These are phyloP conservation scores for Fusarium sulawesiense DNA, from an alignment of 2,329 filamentous ascomycete species.

Conservation along the genomic window DNA sequence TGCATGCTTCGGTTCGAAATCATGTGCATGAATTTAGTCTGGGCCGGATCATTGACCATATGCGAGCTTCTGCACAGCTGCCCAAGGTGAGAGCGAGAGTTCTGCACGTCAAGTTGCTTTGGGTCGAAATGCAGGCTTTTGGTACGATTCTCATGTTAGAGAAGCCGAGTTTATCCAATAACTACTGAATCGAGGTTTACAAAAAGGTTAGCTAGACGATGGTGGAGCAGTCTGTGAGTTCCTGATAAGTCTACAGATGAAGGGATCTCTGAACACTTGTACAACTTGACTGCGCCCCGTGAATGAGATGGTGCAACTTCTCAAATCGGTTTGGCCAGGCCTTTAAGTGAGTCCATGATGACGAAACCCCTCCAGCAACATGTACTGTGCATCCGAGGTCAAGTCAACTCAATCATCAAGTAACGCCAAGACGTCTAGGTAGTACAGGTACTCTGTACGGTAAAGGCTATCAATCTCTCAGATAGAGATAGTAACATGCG, in stretches of 20 bases:
- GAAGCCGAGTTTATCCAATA: background rate
- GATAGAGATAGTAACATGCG: background rate
- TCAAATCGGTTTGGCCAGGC: background rate
- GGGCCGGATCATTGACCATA: background rate
- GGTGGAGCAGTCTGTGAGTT: conserved; percentile 5
- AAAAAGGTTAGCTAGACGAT: background rate
- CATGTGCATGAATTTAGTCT: conserved; percentile 19
- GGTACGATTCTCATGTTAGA: background rate
- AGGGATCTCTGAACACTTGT: conserved; percentile 2
- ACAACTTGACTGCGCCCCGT: background rate
- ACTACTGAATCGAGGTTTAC: background rate
- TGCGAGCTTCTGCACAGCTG: conserved; percentile 26
- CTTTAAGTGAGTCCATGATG: background rate
- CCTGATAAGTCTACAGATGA: background rate
- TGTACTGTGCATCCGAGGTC: background rate
- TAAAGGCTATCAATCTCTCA: background rate
- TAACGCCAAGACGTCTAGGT: background rate
- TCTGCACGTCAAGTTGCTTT: conserved; percentile 1
- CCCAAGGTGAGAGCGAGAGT: conserved; percentile 9
- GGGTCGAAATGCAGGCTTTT: conserved; percentile 15
- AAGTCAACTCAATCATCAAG: background rate
- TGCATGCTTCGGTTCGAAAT: conserved; percentile 3
- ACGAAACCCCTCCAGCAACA: background rate
- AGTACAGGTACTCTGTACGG: background rate
- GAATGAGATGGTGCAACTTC: background rate